These are phyloP conservation scores for Hibiscus trionum DNA, from an alignment of 345 rosid species.

Conservation along the genomic window DNA sequence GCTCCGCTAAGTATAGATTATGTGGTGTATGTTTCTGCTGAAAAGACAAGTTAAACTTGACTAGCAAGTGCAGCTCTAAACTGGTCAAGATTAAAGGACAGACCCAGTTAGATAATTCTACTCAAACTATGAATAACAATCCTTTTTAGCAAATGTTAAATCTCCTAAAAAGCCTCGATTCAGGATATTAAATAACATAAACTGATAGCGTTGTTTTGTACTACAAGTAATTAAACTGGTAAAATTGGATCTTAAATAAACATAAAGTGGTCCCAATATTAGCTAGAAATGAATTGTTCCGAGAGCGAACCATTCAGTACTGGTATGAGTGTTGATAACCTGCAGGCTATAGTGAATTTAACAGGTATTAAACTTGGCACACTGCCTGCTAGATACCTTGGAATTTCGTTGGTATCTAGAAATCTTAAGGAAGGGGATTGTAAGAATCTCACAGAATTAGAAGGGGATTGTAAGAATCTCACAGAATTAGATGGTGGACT, in stretches of 20 bases:
- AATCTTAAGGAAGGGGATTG: no score
- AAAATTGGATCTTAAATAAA: neutral
- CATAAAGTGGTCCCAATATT: neutral
- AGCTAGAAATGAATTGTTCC: neutral
- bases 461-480: no score
- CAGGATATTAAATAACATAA: neutral
- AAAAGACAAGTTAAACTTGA: constrained; percentile 3
- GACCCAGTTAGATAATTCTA: neutral
- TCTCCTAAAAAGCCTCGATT: neutral
- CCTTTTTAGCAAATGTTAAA: neutral
- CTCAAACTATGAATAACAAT: neutral
- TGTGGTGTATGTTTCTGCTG: neutral
- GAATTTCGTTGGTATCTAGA: no score
- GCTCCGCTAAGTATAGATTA: neutral
- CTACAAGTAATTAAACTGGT: neutral
- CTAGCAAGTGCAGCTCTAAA: neutral
- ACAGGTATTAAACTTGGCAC: no score
- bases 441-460: no score
- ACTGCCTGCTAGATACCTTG: no score
- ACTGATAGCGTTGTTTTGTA: neutral
- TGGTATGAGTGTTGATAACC: no score
- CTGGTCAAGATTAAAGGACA: neutral
- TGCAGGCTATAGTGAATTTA: no score
- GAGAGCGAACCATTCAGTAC: no score
- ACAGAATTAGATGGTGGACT: no score